These are phyloP conservation scores for Trypanosoma boissoni DNA, from an alignment of 208 protist genomes.

Conservation along the genomic window DNA sequence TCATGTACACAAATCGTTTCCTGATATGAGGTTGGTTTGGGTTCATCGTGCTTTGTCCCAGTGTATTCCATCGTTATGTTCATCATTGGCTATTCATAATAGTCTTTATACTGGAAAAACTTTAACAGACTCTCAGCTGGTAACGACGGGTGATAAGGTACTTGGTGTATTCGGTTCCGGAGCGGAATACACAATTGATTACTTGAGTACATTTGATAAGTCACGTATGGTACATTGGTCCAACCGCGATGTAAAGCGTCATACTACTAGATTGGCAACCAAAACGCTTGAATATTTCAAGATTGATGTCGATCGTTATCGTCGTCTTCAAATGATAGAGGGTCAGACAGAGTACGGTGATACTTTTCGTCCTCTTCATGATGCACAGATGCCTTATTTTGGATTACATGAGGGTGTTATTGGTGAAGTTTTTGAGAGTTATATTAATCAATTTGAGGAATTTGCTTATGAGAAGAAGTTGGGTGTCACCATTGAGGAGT, in stretches of 20 bases:
- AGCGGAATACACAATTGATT: conserved; percentile 80
- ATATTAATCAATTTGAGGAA: conserved; percentile 88
- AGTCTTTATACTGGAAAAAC: conserved; percentile 84
- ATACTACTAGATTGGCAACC: conserved; percentile 62
- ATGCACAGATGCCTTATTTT: conserved; percentile 88
- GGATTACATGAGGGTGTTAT: conserved; percentile 82
- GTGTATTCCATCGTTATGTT: conserved; percentile 87
- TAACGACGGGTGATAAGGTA: conserved; percentile 82
- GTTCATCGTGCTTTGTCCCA: conserved; percentile 84
- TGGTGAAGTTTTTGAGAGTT: conserved; percentile 75
- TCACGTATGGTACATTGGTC: conserved; percentile 87
- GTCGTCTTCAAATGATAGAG: conserved; percentile 87
- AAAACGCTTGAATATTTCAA: conserved; percentile 88
- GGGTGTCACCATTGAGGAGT: conserved; percentile 73
- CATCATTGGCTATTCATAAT: conserved; percentile 82
- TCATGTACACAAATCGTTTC: conserved; percentile 62
- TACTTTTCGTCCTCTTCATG: conserved; percentile 74
- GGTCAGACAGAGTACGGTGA: conserved; percentile 82
- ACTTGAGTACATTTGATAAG: conserved; percentile 76
- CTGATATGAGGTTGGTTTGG: conserved; percentile 78
- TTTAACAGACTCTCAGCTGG: conserved; percentile 80
- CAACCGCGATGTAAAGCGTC: conserved; percentile 85
- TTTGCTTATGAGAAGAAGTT: conserved; percentile 87
- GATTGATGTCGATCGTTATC: conserved; percentile 84
- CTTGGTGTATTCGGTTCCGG: conserved; percentile 87